Conservation (phyloP, 495 filamentous ascomycete genomes). For the Daldinia caldariorum region DNA sequence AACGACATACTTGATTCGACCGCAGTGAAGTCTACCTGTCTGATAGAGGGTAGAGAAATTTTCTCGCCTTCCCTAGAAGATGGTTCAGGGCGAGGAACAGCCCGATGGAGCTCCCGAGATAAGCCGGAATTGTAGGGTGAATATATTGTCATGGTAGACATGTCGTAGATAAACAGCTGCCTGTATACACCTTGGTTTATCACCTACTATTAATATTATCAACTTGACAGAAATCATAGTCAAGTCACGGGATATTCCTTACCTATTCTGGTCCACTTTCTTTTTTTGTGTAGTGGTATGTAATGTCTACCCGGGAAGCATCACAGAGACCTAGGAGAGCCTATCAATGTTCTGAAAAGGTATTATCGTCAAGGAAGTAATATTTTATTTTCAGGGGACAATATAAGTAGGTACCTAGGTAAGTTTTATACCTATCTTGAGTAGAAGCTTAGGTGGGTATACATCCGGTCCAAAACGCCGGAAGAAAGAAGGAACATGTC, state of each 20-base stretch:
- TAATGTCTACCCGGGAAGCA: neutral
- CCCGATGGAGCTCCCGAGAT: slow-evolving; percentile 43
- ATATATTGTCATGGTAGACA: slow-evolving; percentile 51
- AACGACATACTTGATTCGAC: slow-evolving; percentile 15
- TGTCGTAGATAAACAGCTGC: slow-evolving; percentile 30
- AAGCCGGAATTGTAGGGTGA: slow-evolving; percentile 42
- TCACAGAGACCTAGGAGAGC: neutral
- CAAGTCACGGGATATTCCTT: neutral
- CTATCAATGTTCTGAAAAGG: neutral
- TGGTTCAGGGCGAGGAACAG: slow-evolving; percentile 38
- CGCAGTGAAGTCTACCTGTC: slow-evolving; percentile 47
- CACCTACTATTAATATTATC: slow-evolving; percentile 18
- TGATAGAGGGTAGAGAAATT: slow-evolving; percentile 57
- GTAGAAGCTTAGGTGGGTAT: neutral
- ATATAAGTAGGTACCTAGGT: neutral
- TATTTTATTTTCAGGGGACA: neutral
- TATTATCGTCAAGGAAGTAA: neutral
- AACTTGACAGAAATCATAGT: neutral
- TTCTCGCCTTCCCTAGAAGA: slow-evolving; percentile 41
- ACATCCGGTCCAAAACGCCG: slow-evolving; percentile 11
- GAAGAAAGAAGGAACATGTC: slow-evolving; percentile 17
- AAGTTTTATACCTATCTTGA: neutral
- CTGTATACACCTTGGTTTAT: neutral
- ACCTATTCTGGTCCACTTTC: neutral
- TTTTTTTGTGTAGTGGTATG: neutral